Percentiles rank a stretch among this genome's conserved stretches.
phyloP scores from a whole-genome alignment of 2,329 filamentous ascomycete species.

The Geosmithia flava region DNA sequence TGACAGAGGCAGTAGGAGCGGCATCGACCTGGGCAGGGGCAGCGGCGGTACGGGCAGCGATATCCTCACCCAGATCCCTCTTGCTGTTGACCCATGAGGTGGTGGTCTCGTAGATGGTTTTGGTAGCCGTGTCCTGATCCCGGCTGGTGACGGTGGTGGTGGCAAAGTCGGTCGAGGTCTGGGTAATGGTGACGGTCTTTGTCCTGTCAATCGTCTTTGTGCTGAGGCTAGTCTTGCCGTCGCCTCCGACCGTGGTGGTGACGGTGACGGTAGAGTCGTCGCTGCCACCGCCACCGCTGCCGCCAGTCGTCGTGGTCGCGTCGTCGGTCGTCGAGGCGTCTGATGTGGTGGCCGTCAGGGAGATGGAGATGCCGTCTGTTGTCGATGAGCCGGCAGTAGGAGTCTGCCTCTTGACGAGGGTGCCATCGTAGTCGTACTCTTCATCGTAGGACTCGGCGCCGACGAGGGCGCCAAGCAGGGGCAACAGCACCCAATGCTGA shows the following conservation, averaged over 20 bases:
- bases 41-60: neutral
- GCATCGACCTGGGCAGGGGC: conserved; percentile 1
- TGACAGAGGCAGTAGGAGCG: neutral
- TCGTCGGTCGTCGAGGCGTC: neutral
- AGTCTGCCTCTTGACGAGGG: neutral
- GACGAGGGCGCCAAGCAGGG: conserved; percentile 3
- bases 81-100: conserved; percentile 21
- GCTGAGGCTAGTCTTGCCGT: conserved; percentile 2
- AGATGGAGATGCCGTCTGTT: neutral
- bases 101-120: conserved; percentile 19
- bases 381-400: neutral
- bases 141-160: conserved; percentile 16
- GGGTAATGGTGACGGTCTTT: conserved; percentile 6
- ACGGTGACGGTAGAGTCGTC: conserved; percentile 13
- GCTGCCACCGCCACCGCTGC: neutral
- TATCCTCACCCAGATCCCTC: conserved; percentile 8
- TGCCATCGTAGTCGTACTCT: neutral
- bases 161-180: conserved; percentile 13
- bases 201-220: conserved; percentile 6
- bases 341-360: neutral
- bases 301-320: neutral
- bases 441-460: neutral
- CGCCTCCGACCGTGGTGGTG: conserved; percentile 17
- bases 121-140: conserved; percentile 19
- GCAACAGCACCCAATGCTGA: conserved; percentile 1